A percentile compares a stretch with the other conserved stretches of the same genome.
Evolutionary conservation across 2,329 filamentous ascomycete species (phyloP).

Genomic region (Trichoderma sp.): DNA sequence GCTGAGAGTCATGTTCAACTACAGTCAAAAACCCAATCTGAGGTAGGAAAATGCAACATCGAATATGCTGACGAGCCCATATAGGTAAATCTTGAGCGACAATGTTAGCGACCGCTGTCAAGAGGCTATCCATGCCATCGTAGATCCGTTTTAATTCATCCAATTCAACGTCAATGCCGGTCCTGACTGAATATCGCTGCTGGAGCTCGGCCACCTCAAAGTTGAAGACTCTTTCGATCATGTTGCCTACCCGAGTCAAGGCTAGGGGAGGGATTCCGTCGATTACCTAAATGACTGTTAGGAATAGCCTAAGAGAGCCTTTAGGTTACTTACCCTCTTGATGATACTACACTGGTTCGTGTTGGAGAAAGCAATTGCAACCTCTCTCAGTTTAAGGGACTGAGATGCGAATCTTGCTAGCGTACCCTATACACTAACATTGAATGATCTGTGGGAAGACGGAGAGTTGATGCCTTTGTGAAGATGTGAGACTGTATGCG

Average conservation of each 20-base stretch:
- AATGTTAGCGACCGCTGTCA: slow-evolving; percentile 64
- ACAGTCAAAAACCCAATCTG: slow-evolving; percentile 87
- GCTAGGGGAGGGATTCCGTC: slow-evolving; percentile 55
- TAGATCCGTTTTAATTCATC: slow-evolving; percentile 77
- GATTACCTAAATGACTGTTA: slow-evolving; percentile 28
- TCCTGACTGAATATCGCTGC: slow-evolving; percentile 67
- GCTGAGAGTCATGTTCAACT: slow-evolving; percentile 52
- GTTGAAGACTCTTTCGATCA: slow-evolving; percentile 73
- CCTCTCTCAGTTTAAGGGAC: slow-evolving; percentile 65
- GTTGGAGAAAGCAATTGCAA: slow-evolving; percentile 37
- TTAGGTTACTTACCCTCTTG: slow-evolving; percentile 41
- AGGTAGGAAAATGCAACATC: slow-evolving; percentile 84
- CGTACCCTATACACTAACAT: slow-evolving; percentile 69
- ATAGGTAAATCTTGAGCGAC: slow-evolving; percentile 62
- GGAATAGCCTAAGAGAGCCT: background rate
- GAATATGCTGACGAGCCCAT: slow-evolving; percentile 50
- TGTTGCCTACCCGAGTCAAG: slow-evolving; percentile 63
- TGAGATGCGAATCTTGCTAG: slow-evolving; percentile 69
- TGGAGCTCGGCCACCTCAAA: slow-evolving; percentile 72
- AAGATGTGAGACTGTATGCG: slow-evolving; percentile 63
- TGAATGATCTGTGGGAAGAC: slow-evolving; percentile 49
- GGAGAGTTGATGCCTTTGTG: slow-evolving; percentile 69
- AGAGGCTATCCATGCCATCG: slow-evolving; percentile 69
- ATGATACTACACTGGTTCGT: slow-evolving; percentile 24
- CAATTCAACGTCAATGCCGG: slow-evolving; percentile 68